These are phyloP conservation scores for Coniferiporia sulphurascens DNA, from an alignment of 1,284 basidiomycete species.

Conservation along the genomic window DNA sequence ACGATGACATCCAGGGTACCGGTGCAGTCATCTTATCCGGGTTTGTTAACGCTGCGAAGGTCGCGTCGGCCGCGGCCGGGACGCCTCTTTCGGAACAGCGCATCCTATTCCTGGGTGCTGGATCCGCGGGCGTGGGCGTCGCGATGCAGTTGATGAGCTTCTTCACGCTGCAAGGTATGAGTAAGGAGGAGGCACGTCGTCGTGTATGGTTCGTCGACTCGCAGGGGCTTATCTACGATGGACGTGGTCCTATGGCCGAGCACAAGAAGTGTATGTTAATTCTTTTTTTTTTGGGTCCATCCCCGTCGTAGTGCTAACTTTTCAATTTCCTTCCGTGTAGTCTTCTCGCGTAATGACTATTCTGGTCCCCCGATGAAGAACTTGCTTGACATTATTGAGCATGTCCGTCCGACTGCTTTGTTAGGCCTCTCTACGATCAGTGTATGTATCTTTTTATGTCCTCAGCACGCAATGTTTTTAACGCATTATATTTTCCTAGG, in stretches of 20 bases:
- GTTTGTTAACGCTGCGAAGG: conserved; percentile 83
- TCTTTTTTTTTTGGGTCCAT: background rate
- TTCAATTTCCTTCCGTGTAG: conserved; percentile 34
- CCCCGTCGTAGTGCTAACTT: background rate
- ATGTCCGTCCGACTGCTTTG: conserved; percentile 88
- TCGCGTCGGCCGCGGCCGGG: conserved; percentile 70
- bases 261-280: conserved; percentile 71
- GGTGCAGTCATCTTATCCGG: conserved; percentile 90
- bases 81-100: conserved; percentile 69
- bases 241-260: conserved; percentile 67
- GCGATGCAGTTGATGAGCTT: conserved; percentile 86
- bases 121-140: conserved; percentile 86
- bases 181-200: conserved; percentile 71
- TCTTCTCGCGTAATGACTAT: conserved; percentile 81
- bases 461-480: conserved; percentile 11
- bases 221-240: conserved; percentile 76
- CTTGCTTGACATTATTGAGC: conserved; percentile 77
- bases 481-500: conserved; percentile 30
- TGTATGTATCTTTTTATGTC: conserved; percentile 30
- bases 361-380: conserved; percentile 68
- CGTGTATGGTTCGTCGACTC: conserved; percentile 86
- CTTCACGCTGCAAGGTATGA: conserved; percentile 77
- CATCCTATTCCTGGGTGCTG: conserved; percentile 90
- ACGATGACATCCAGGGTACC: conserved; percentile 89
- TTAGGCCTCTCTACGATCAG: conserved; percentile 87